Conservation (phyloP, 306 rosid genomes). For the Cicer chorassanicum region DNA sequence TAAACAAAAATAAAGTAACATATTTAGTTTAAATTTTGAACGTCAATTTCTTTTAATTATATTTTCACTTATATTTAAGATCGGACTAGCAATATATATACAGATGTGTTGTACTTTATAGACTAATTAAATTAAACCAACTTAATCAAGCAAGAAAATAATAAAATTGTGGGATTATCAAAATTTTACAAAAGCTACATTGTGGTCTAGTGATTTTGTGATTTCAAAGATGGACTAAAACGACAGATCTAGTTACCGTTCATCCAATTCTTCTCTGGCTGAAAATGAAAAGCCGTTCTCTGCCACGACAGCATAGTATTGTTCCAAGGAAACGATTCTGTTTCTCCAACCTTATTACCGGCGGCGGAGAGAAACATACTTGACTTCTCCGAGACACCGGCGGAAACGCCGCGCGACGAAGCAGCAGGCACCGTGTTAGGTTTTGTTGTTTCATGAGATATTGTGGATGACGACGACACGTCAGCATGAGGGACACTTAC, state of each 20-base stretch:
- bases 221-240: too few species aligned
- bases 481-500: conserved; percentile 6
- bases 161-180: too few species aligned
- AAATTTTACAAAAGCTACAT: too few species aligned
- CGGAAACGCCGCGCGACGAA: conserved; percentile 57
- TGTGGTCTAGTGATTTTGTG: too few species aligned
- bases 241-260: conserved; percentile 56
- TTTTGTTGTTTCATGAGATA: not conserved
- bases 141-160: too few species aligned
- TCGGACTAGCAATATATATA: not conserved
- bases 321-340: conserved; percentile 66
- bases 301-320: conserved; percentile 92
- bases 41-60: too few species aligned
- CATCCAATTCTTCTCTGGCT: conserved; percentile 97
- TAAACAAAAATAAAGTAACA: too few species aligned
- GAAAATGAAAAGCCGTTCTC: conserved; percentile 91
- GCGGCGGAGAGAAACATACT: conserved; percentile 42
- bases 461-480: conserved; percentile 21
- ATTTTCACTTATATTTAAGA: too few species aligned
- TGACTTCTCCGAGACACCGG: conserved; percentile 84
- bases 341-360: not conserved
- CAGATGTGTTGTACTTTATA: not conserved
- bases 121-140: not conserved
- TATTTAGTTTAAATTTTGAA: too few species aligned
- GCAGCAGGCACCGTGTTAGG: conserved; percentile 29